These are phyloP conservation scores for Cicer bijugum DNA, from an alignment of 306 rosid species.

Conservation along the genomic window DNA sequence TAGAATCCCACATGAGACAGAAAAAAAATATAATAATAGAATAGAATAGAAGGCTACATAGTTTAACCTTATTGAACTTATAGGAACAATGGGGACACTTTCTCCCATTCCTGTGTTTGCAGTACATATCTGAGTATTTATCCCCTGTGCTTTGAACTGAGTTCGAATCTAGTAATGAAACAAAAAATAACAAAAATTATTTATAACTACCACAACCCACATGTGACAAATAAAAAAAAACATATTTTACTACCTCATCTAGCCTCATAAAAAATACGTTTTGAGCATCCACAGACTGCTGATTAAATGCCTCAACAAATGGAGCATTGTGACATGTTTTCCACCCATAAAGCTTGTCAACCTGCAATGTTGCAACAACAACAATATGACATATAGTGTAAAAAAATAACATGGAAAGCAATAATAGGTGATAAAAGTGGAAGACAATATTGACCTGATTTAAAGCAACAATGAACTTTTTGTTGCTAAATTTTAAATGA, in stretches of 20 bases:
- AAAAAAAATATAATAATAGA: too few species aligned
- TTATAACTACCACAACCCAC: not conserved
- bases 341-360: constrained; percentile 90
- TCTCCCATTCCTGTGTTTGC: constrained; percentile 88
- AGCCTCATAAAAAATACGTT: constrained; percentile 82
- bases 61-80: constrained; percentile 84
- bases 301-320: constrained; percentile 71
- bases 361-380: constrained; percentile 53
- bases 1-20: too few species aligned
- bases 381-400: not conserved
- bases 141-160: constrained; percentile 81
- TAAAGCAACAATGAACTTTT: constrained; percentile 83
- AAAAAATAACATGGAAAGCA: not conserved
- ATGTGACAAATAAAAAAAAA: not conserved
- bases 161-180: constrained; percentile 63
- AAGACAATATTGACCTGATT: constrained; percentile 61
- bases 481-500: constrained; percentile 81
- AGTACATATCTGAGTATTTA: constrained; percentile 77
- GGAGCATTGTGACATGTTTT: constrained; percentile 75
- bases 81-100: constrained; percentile 85
- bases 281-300: constrained; percentile 75
- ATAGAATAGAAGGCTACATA: not conserved
- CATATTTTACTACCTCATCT: constrained; percentile 57
- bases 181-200: constrained; percentile 34
- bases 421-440: constrained; percentile 4